Base-by-base conservation (phyloP, 2,329 filamentous ascomycete species). In the Stachybotrys elegans region DNA sequence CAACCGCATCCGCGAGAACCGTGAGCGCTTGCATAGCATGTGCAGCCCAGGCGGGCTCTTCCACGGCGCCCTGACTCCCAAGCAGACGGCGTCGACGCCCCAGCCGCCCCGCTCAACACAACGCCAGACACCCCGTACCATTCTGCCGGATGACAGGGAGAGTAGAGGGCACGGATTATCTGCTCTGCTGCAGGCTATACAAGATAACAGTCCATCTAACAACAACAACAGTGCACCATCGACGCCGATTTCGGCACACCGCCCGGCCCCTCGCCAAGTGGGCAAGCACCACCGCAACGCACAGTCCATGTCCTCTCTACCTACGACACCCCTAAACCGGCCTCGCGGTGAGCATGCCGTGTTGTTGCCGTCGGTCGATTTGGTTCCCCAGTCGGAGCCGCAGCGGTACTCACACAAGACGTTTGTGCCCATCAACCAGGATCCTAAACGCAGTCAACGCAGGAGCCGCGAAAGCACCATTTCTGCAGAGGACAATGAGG, bases 401-500 rank as follows among this genome's bases (percentile, higher is more conserved):
- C 71, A 73, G 17, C 70, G 72, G 34, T 68, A 70, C 47, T 46
- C 54, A 9, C 61, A 59, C 46, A 51, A 58, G 40, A 67, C 69
- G n/a, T 68, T 68, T 45, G 57, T 66, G 3, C 68, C 71, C 6
- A 69, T 68, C n/a, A 74, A 72, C 0, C 71, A 74, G 2, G 62
- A 64, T 8, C 61, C 65, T 13, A 60, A 59, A 40, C 57, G 60
- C 27, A 68, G 23, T 12, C 21, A 70, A 17, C 79, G 79, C 42
- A 81, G 83, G 63, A 90, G 88, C 62, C 81, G 88, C 47, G 89
- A 94, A 62, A 92, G 87, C 67, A 94, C 88, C 2, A 90, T 93
- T 40, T 93, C 88, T 1, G 84, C 79, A 17, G 76, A 76, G 35
- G 76, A 82, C 46, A 78, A 75, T 41, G 79, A 75, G 53, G 76